Percentiles rank a stretch among this genome's conserved stretches.
These are phyloP conservation scores for Lentinula aciculospora DNA, from an alignment of 768 basidiomycete species.

Conservation along the genomic window DNA sequence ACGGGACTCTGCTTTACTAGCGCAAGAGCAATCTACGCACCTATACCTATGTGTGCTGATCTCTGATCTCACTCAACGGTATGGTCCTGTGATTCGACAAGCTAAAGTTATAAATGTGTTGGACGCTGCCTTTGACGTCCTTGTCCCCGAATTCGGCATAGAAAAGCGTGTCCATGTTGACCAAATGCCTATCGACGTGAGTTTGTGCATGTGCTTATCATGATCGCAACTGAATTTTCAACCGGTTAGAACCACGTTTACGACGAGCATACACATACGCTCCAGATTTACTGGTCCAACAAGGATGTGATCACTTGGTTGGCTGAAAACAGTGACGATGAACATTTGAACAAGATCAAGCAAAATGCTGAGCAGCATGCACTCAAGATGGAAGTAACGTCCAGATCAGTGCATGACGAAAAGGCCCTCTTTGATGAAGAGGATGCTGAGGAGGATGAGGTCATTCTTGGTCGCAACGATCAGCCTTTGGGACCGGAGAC, in stretches of 20 bases:
- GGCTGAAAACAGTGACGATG: conserved; percentile 93
- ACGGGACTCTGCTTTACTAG: conserved; percentile 84
- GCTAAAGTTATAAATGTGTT: conserved; percentile 94
- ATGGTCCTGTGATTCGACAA: conserved; percentile 92
- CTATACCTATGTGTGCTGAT: conserved; percentile 93
- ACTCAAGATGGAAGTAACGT: conserved; percentile 85
- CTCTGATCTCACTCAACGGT: conserved; percentile 88
- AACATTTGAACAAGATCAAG: conserved; percentile 92
- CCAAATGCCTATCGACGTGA: conserved; percentile 96
- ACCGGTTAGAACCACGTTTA: conserved; percentile 82
- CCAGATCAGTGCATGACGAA: conserved; percentile 82
- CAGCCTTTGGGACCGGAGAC: conserved; percentile 42
- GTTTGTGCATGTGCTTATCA: conserved; percentile 17
- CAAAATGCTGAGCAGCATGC: conserved; percentile 89
- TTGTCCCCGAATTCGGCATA: conserved; percentile 95
- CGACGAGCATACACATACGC: conserved; percentile 88
- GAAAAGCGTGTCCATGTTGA: conserved; percentile 99
- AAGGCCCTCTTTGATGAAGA: conserved; percentile 87
- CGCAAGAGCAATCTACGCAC: conserved; percentile 95
- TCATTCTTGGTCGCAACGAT: conserved; percentile 62
- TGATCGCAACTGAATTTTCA: neutral
- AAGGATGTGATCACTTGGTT: conserved; percentile 94
- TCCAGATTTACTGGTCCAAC: conserved; percentile 95
- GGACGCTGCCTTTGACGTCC: conserved; percentile 97
- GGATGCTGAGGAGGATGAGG: conserved; percentile 78